These are phyloP conservation scores for Ceratobasidium sp. DNA, from an alignment of 1,284 basidiomycete genomes.

Conservation along the genomic window DNA sequence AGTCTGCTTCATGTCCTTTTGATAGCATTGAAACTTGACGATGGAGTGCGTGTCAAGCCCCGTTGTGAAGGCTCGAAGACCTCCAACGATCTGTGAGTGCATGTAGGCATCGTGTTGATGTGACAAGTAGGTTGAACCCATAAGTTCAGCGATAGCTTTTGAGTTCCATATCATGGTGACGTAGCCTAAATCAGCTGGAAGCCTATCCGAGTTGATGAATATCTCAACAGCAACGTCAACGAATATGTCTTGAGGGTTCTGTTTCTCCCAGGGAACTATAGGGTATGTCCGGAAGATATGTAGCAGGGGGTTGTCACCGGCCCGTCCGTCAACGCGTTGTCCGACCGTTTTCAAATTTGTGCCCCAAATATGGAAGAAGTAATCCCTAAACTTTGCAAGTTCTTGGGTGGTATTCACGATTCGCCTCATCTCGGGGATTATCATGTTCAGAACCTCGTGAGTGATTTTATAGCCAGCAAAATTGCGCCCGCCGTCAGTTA, in stretches of 20 bases:
- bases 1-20: not conserved
- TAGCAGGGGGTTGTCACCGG: not conserved
- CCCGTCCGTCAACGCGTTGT: not conserved
- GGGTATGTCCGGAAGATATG: not conserved
- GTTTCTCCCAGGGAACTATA: not conserved
- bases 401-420: not conserved
- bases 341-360: constrained; percentile 11
- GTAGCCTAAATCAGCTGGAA: not conserved
- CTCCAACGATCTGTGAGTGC: not conserved
- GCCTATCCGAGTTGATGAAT: not conserved
- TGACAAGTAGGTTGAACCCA: not conserved
- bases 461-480: not conserved
- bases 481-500: not conserved
- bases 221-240: constrained; percentile 3
- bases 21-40: not conserved
- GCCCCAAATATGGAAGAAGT: constrained; percentile 21
- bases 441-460: not conserved
- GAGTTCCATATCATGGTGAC: not conserved
- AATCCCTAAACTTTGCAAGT: not conserved
- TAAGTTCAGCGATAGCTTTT: not conserved
- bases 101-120: not conserved
- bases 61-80: not conserved
- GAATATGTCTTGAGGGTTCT: constrained; percentile 1
- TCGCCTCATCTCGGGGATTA: not conserved
- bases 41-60: not conserved